phyloP scores from a whole-genome alignment of 2,329 filamentous ascomycete genomes.

The Rutstroemia sp. region DNA sequence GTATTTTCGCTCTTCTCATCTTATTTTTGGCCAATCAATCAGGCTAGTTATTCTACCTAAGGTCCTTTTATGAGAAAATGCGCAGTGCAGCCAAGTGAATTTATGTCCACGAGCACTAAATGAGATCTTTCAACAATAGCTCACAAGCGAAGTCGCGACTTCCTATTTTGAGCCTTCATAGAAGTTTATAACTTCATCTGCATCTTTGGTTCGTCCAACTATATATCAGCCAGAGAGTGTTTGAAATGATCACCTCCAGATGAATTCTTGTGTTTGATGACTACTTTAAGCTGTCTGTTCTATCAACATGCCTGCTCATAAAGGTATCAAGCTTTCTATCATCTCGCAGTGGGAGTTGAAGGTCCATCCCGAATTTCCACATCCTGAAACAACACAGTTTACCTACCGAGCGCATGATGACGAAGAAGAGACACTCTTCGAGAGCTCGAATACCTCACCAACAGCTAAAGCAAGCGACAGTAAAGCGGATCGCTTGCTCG shows the following conservation, averaged over 20 bases:
- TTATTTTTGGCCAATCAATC: too few species aligned
- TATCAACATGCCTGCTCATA: constrained; percentile 23
- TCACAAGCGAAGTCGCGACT: neutral
- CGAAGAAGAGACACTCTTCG: neutral
- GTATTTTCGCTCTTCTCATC: too few species aligned
- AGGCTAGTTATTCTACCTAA: too few species aligned
- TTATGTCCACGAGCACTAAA: too few species aligned
- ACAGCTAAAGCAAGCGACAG: constrained; percentile 18
- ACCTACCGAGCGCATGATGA: constrained; percentile 23
- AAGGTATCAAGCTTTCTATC: constrained; percentile 24
- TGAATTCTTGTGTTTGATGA: neutral
- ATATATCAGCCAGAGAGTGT: neutral
- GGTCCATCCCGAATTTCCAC: constrained; percentile 45
- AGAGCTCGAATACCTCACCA: neutral
- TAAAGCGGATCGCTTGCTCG: constrained; percentile 27
- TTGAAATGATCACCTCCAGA: neutral
- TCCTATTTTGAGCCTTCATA: neutral
- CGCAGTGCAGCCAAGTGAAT: too few species aligned
- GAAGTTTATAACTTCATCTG: too few species aligned
- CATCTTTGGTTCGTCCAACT: neutral
- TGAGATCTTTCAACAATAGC: too few species aligned
- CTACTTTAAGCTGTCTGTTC: neutral
- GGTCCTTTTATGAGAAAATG: too few species aligned
- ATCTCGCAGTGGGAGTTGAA: constrained; percentile 25
- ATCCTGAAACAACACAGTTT: constrained; percentile 43